Base-by-base conservation (phyloP, 768 basidiomycete genomes). In the Trametes maxima region DNA sequence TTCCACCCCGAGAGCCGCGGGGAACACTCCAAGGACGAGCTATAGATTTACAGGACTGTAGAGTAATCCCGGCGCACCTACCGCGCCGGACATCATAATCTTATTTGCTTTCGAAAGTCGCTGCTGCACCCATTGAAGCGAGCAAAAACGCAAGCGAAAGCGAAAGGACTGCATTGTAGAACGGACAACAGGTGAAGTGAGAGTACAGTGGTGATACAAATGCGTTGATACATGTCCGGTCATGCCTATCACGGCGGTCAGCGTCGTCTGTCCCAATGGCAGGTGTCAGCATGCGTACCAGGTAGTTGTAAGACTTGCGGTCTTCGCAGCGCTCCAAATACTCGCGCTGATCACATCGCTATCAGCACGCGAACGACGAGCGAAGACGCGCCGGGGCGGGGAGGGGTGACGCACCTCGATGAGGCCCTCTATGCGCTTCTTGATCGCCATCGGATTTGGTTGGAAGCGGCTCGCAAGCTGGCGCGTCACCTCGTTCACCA, bases 291-390 rank as follows among this genome's bases (percentile, higher is more conserved):
- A 19, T 24, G 67, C 73, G n/a, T 63, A 70, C 85, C 69, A 93
- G 70, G 73, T 94, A 94, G 70, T 88, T 91, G 73, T 95, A 95
- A 54, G 92, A 94, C 75, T 87, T 92, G 60, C 90, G 86, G 69
- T 94, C 90, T 40, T 88, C 88, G 69, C 89, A 89, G 33, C 97
- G 83, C 68, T 97, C 94, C 64, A 99, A 76, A 76, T 98, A 99
- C 64, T 99, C 97, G 73, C 92, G 85, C 94, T 98, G 65, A 19
- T 55, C 3, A 16, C 28, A n/a, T 21, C 12, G 46, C 8, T 35
- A 46, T 21, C 19, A 8, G 24, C 39, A 42, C 51, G 6, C 46
- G 48, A 54, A 11, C 25, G 36, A 33, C n/a, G n/a, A n/a, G n/a
- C n/a, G n/a, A n/a, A n/a, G n/a, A n/a, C n/a, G n/a, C n/a, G n/a